Base-by-base conservation (phyloP, 2,329 filamentous ascomycete genomes). In the Microsporum audouinii region DNA sequence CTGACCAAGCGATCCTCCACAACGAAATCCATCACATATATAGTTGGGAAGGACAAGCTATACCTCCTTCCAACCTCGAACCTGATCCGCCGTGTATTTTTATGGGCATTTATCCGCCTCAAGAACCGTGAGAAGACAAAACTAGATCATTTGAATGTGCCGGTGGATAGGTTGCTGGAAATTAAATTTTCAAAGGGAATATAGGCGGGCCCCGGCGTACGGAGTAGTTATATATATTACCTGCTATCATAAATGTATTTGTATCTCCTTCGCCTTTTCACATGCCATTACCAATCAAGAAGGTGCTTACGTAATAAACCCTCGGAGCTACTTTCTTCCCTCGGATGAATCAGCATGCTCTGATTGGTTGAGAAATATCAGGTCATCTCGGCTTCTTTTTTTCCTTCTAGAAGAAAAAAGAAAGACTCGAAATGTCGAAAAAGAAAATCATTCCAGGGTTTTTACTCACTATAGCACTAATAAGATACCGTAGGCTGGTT, bases 21-120 rank as follows among this genome's bases (percentile, higher is more conserved):
- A 31, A 31, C 45, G 31, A 64, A 60, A 34, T 60, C 58, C 29
- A 62, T 82, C 0, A 69, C 82, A 1, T 82, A 82, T 64, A 78
- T 82, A 17, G 67, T 75, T 8, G 73, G 73, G 23, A 75, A 73
- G 60, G 74, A 75, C 59, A 72, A 76, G 63, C 69, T 76, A 66
- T 70, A 67, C 33, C 69, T 76, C 63, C 66, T 67, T 10, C 60
- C 63, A 7, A 66, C 63, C 5, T 70, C 68, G 0, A 69, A 70
- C n/a, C 63, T 68, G 33, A 47, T 70, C 36, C 65, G 73, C 5
- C 63, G 66, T 1, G 12, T 69, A 0, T 61, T 72, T 5, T 64
- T 76, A 31, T 64, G 65, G 60, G 62, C 68, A 2, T 77, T 76
- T 60, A 62, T 77, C 17, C 75, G 71, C 68, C 66, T 75, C 38